Evolutionary conservation across 129 eudicot genomes (phyloP), one percentile per base, ranked within the genome.

Genomic region (Scalesia atractyloides): DNA sequence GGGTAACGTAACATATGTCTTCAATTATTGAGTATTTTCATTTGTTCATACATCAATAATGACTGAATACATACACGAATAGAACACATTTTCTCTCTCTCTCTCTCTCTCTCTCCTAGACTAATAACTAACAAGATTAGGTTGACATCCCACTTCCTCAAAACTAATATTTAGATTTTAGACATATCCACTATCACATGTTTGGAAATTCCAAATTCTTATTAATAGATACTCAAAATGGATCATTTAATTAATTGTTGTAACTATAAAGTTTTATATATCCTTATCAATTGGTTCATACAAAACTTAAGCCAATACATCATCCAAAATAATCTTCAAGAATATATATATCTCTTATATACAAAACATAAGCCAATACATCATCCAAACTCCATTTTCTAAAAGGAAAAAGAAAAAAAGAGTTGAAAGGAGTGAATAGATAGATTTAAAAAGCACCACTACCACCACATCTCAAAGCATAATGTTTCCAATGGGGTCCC

Each of bases 401-500:
- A 14, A 9, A 26, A 68, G 30, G 30, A 16, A 68, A 67, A 7
- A n/a, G 10, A 64, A 24, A 48, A 67, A 22, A 48, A 50, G 5
- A 16, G 73, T 13, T 66, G 54, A 15, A 68, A 50, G 34, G 60
- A 30, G 36, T 46, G 57, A 18, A 46, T 33, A 66, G 57, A 67
- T 47, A n/a, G 73, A 69, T 69, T n/a, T 51, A 15, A 7, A 71
- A 57, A 71, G 56, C 61, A 53, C 9, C 66, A 57, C 22, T 15
- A 56, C 52, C 51, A 70, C 75, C 75, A n/a, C 75, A n/a, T 47
- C 62, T 50, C 61, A 72, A 20, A 0, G 26, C 68, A 63, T 63
- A 37, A n/a, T 61, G 66, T 61, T 26, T 22, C 10, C 37, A 30
- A 30, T 8, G 48, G 54, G 68, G 68, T 51, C 66, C 76, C 67